Conservation (phyloP, 805 yeast species). For the Debaryomyces castellii region DNA sequence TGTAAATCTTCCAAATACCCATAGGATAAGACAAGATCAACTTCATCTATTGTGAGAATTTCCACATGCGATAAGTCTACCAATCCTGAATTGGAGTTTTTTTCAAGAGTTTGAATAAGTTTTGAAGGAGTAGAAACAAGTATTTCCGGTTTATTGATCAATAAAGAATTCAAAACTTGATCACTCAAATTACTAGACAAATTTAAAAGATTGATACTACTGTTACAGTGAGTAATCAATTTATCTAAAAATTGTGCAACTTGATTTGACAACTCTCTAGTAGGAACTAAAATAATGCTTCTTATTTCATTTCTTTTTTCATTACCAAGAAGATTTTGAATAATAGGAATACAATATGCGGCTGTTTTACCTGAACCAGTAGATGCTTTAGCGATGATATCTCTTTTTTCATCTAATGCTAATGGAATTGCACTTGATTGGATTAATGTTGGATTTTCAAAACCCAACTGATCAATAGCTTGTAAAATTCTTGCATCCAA, state of each 20-base stretch:
- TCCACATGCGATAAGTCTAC: conserved; percentile 57
- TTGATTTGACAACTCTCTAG: conserved; percentile 88
- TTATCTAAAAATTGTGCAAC: conserved; percentile 70
- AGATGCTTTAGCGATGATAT: conserved; percentile 88
- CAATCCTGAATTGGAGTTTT: conserved; percentile 37
- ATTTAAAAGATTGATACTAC: conserved; percentile 62
- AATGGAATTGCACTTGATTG: conserved; percentile 91
- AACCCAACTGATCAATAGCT: conserved; percentile 79
- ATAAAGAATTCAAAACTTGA: conserved; percentile 66
- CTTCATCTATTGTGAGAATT: conserved; percentile 89
- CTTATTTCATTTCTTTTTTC: conserved; percentile 35
- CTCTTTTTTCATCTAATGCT: conserved; percentile 86
- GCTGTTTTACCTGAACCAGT: conserved; percentile 97
- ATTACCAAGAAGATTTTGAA: conserved; percentile 66
- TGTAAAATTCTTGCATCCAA: conserved; percentile 82
- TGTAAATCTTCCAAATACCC: conserved; percentile 87
- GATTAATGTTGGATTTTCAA: conserved; percentile 82
- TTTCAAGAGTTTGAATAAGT: conserved; percentile 55
- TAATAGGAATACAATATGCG: conserved; percentile 83
- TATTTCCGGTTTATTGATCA: conserved; percentile 75
- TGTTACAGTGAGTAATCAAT: conserved; percentile 69
- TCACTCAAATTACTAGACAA: conserved; percentile 66
- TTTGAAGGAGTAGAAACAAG: conserved; percentile 86
- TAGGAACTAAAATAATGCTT: conserved; percentile 84
- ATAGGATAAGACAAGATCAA: conserved; percentile 83